phyloP scores from a whole-genome alignment of 805 yeast genomes.

The Candida manassasensis region DNA sequence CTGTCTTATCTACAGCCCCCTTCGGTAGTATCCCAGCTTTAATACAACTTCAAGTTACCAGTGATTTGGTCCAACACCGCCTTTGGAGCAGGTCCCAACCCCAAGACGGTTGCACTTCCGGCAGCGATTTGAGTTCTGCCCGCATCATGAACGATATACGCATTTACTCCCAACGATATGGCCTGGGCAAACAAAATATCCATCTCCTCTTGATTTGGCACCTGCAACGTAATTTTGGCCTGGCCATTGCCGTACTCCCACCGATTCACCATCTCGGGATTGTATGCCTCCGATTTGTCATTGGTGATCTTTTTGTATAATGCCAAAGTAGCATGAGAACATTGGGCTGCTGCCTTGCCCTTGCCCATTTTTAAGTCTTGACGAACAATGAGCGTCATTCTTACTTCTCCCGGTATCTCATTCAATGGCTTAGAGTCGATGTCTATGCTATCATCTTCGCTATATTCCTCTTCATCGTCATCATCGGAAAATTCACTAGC shows the following conservation, averaged over 20 bases:
- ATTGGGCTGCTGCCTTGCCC: conserved; percentile 97
- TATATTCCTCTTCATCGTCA: conserved; percentile 28
- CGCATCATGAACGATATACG: conserved; percentile 87
- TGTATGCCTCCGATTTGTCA: conserved; percentile 48
- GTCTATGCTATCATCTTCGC: conserved; percentile 49
- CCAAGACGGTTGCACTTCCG: conserved; percentile 94
- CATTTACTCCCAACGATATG: conserved; percentile 69
- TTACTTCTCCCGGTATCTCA: conserved; percentile 70
- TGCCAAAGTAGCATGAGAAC: conserved; percentile 95
- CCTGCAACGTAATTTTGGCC: conserved; percentile 86
- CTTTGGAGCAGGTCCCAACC: conserved; percentile 95
- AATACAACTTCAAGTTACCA: conserved; percentile 70
- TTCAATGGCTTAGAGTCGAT: conserved; percentile 59
- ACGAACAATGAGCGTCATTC: conserved; percentile 85
- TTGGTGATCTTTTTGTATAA: conserved; percentile 67
- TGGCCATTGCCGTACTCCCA: conserved; percentile 84
- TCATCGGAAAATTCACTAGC: conserved; percentile 18
- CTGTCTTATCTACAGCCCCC: no score
- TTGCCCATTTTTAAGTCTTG: conserved; percentile 87
- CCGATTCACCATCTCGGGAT: conserved; percentile 58
- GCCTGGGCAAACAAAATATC: conserved; percentile 78
- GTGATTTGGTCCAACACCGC: conserved; percentile 75
- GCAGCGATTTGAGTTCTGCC: conserved; percentile 96
- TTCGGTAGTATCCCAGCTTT: conserved; percentile 11
- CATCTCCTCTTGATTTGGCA: conserved; percentile 64